phyloP scores from a whole-genome alignment of 805 yeast species.

The Tanozyma kutaoensis region DNA sequence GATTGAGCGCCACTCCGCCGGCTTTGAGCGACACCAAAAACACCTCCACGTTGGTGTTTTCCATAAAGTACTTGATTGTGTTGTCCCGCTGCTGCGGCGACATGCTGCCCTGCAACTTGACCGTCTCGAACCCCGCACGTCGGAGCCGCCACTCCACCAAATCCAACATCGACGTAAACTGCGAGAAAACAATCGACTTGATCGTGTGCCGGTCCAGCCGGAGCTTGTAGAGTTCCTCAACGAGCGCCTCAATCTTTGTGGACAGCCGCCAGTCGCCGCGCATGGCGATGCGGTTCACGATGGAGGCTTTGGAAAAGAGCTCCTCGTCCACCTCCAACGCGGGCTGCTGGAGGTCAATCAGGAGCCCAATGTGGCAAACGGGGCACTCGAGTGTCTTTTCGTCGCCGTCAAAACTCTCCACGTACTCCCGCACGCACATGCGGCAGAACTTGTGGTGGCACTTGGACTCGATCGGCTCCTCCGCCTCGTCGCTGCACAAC shows the following conservation, averaged over 20 bases:
- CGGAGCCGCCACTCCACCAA: slow-evolving; percentile 90
- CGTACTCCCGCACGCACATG: slow-evolving; percentile 81
- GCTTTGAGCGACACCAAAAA: slow-evolving; percentile 92
- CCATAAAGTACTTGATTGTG: slow-evolving; percentile 85
- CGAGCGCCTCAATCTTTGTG: slow-evolving; percentile 91
- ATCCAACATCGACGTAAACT: slow-evolving; percentile 93
- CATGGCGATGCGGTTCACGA: slow-evolving; percentile 80
- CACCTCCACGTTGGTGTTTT: slow-evolving; percentile 82
- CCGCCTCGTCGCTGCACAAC: slow-evolving; percentile 95
- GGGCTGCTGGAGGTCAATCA: slow-evolving; percentile 83
- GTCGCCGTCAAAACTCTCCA: slow-evolving; percentile 64
- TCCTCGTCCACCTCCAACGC: slow-evolving; percentile 61
- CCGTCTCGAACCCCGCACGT: slow-evolving; percentile 91
- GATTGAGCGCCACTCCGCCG: slow-evolving; percentile 95
- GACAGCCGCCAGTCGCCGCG: slow-evolving; percentile 84
- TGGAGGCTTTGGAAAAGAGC: slow-evolving; percentile 47
- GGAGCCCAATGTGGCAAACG: slow-evolving; percentile 86
- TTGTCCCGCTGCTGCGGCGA: slow-evolving; percentile 91
- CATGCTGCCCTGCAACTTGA: slow-evolving; percentile 93
- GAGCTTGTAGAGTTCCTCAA: slow-evolving; percentile 80
- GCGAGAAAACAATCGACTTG: slow-evolving; percentile 94
- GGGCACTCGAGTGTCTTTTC: slow-evolving; percentile 68
- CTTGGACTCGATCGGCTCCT: slow-evolving; percentile 88
- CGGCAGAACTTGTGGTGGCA: slow-evolving; percentile 94
- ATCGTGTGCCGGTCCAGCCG: slow-evolving; percentile 82